A percentile compares a stretch with the other conserved stretches of the same genome.
Evolutionary conservation across 2,329 filamentous ascomycete genomes (phyloP).

Genomic region (Lachnellula arida): DNA sequence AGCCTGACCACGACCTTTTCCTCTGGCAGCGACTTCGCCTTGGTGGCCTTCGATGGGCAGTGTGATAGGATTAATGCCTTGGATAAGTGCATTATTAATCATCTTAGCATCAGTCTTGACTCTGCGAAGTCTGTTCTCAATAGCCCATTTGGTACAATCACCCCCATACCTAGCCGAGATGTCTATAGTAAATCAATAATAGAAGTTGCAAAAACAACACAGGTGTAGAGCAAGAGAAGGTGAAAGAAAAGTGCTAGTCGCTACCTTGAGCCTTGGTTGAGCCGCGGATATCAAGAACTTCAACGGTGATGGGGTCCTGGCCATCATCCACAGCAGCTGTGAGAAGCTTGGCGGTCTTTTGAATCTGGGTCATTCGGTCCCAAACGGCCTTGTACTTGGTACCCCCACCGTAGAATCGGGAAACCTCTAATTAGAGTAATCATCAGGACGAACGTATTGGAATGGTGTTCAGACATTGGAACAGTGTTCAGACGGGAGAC

Average conservation of each 20-base stretch:
- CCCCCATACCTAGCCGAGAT: constrained; percentile 28
- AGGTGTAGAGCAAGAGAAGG: neutral
- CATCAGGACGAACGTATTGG: constrained; percentile 2
- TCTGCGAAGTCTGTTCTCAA: constrained; percentile 38
- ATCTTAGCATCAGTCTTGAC: constrained; percentile 37
- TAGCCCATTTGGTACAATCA: constrained; percentile 31
- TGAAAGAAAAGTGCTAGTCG: neutral
- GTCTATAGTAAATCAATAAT: constrained; percentile 22
- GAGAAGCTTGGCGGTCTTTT: constrained; percentile 16
- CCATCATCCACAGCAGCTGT: constrained; percentile 20
- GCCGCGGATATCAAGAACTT: constrained; percentile 7
- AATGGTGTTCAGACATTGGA: too few relatives aligned
- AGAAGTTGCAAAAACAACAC: neutral
- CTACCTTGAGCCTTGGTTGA: constrained; percentile 18
- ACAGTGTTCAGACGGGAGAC: neutral
- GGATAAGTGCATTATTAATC: constrained; percentile 30
- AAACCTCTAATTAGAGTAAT: constrained; percentile 13
- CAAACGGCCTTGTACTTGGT: constrained; percentile 21
- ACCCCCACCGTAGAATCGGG: constrained; percentile 19
- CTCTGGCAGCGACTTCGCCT: constrained; percentile 3
- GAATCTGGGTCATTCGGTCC: constrained; percentile 18
- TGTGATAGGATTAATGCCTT: constrained; percentile 33
- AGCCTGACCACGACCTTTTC: constrained; percentile 8
- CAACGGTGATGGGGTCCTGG: constrained; percentile 18
- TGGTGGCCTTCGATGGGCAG: constrained; percentile 23